Evolutionary conservation across 345 rosid species (phyloP), one percentile per base, ranked within the genome.

Genomic region (Aegle marmelos): DNA sequence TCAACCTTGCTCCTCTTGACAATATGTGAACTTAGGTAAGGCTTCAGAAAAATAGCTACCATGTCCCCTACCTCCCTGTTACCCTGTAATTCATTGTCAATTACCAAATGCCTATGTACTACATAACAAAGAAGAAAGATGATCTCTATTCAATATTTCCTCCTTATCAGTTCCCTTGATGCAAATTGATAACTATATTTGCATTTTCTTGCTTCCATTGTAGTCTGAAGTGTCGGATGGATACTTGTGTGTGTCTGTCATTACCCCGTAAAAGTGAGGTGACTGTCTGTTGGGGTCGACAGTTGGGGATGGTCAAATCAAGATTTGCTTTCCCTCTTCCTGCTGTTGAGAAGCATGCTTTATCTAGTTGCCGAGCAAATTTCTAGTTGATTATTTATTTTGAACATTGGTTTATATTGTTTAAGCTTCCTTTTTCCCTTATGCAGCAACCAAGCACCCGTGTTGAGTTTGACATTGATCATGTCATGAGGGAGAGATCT

Each of bases 391-490:
- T 19, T 41, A 48, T 33, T 70, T 73, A 50, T 33, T 39, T 61
- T 73, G 34, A 11, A 2, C 16, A 36, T 76, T 74, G 58, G 27
- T 22, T 28, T 71, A 24, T n/a, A 54, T 16, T 72, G 22, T 75
- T 80, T 9, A 48, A 62, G 41, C 14, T 72, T 57, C 27, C 71
- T 61, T 82, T 81, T 56, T 83, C 62, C 73, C 73, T 41, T 61
- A 22, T 79, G 80, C 81, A 92, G 98, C 90, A 86, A 82, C 66
- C 75, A 27, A 84, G 81, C 78, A 58, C 68, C 33, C 25, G 79
- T 74, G 81, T 69, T 31, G 83, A 84, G 84, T 86, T 96, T 84
- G 89, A 94, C 78, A 90, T 94, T 82, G 93, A 92, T 84, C 87
- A 81, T 57, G 82, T 90, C 33, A 83, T 89, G 89, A 85, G 79